Conservation (phyloP, 768 basidiomycete species). For the Lactarius evosmus region DNA sequence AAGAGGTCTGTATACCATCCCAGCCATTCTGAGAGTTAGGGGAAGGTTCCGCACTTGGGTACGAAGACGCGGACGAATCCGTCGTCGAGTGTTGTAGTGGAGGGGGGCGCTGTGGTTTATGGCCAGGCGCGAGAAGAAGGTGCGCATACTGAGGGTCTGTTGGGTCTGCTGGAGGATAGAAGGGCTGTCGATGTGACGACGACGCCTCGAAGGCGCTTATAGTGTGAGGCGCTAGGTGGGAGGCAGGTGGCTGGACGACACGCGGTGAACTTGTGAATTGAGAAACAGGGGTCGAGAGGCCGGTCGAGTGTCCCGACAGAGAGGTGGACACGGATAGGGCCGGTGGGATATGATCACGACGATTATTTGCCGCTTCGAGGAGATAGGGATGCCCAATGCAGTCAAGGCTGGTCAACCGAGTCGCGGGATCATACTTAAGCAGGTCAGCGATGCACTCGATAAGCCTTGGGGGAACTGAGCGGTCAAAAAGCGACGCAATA, state of each 20-base stretch:
- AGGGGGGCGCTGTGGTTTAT: conserved; percentile 22
- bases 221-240: conserved; percentile 19
- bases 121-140: background rate
- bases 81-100: conserved; percentile 27
- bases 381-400: conserved; percentile 91
- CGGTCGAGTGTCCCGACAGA: conserved; percentile 40
- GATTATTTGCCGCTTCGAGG: conserved; percentile 61
- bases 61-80: conserved; percentile 24
- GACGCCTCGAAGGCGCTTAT: conserved; percentile 18
- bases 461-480: conserved; percentile 70
- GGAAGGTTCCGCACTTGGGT: conserved; percentile 26
- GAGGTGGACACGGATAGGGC: conserved; percentile 25
- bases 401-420: conserved; percentile 79
- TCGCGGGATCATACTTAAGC: conserved; percentile 86
- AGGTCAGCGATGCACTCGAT: conserved; percentile 91
- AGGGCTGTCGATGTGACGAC: conserved; percentile 27
- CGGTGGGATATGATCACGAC: conserved; percentile 18
- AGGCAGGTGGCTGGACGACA: conserved; percentile 19
- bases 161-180: conserved; percentile 19
- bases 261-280: conserved; percentile 26
- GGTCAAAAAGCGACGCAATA: conserved; percentile 72
- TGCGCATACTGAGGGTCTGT: conserved; percentile 24
- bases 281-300: conserved; percentile 26
- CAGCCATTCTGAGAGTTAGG: conserved; percentile 34
- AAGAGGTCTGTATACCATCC: conserved; percentile 63